Evolutionary conservation across 306 rosid species (phyloP).

Genomic region (Ceratonia siliqua): DNA sequence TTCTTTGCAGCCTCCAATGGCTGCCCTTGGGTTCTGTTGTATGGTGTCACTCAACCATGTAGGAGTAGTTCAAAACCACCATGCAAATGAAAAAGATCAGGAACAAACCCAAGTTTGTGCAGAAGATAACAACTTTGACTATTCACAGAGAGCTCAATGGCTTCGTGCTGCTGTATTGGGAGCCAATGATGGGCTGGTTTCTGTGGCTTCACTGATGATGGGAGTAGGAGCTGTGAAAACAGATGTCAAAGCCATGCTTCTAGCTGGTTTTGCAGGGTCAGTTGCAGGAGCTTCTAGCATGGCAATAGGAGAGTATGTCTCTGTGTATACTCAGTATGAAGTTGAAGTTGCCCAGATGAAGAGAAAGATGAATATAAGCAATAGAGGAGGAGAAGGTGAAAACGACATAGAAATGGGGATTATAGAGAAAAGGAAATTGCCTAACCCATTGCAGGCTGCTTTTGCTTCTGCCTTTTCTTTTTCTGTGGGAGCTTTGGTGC

Average conservation of each 20-base stretch:
- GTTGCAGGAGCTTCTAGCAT: constrained; percentile 43
- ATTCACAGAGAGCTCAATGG: constrained; percentile 38
- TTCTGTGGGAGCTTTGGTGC: constrained; percentile 25
- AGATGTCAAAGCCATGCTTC: constrained; percentile 30
- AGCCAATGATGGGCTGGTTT: constrained; percentile 36
- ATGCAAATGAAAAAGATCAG: not conserved
- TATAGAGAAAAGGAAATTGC: constrained; percentile 16
- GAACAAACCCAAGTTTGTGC: not conserved
- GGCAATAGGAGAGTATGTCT: constrained; percentile 49
- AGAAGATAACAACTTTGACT: constrained; percentile 10
- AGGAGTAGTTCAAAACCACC: not conserved
- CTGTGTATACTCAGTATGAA: constrained; percentile 38
- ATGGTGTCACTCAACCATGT: constrained; percentile 2
- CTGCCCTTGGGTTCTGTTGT: not conserved
- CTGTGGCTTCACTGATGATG: constrained; percentile 37
- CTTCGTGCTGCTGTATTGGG: constrained; percentile 44
- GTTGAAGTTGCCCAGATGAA: constrained; percentile 31
- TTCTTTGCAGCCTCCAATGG: not conserved
- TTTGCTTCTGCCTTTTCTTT: constrained; percentile 35
- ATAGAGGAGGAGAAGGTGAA: not conserved
- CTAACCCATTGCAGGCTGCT: constrained; percentile 33
- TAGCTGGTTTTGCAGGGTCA: constrained; percentile 40
- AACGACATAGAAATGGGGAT: not conserved
- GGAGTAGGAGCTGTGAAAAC: constrained; percentile 38
- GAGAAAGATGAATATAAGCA: not conserved